These are phyloP conservation scores for Exserohilum rostratum DNA, from an alignment of 2,329 filamentous ascomycete genomes.

Conservation along the genomic window DNA sequence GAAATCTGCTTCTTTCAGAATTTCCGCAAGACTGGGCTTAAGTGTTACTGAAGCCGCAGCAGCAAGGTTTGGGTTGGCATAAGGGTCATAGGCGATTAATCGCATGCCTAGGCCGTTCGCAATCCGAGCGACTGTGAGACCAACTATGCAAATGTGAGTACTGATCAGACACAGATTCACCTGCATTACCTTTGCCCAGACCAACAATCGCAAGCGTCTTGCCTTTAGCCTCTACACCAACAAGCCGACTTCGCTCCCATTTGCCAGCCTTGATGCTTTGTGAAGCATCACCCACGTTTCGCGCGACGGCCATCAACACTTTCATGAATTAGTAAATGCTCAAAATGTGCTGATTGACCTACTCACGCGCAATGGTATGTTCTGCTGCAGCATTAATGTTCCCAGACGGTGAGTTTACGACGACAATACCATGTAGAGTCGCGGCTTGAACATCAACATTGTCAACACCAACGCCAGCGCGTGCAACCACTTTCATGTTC, in stretches of 20 bases:
- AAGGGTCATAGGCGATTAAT: conserved; percentile 76
- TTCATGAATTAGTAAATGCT: conserved; percentile 31
- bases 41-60: conserved; percentile 70
- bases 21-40: conserved; percentile 61
- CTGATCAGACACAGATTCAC: too few relatives aligned
- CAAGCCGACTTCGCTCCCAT: conserved; percentile 76
- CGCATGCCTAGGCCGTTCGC: conserved; percentile 79
- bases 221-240: conserved; percentile 77
- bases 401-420: conserved; percentile 79
- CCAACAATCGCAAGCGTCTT: conserved; percentile 80
- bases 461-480: conserved; percentile 80
- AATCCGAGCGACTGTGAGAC: conserved; percentile 79
- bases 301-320: conserved; percentile 73
- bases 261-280: conserved; percentile 71
- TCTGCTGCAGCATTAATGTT: conserved; percentile 83
- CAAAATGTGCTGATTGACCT: not conserved
- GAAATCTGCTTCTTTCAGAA: conserved; percentile 74
- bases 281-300: conserved; percentile 74
- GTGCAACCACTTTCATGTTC: conserved; percentile 76
- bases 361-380: conserved; percentile 67
- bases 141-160: conserved; percentile 57
- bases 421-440: conserved; percentile 75
- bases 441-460: conserved; percentile 79
- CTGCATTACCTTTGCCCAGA: conserved; percentile 69
- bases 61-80: conserved; percentile 75